Conservation (phyloP, 2,329 filamentous ascomycete species). For the Xylaria sp. region DNA sequence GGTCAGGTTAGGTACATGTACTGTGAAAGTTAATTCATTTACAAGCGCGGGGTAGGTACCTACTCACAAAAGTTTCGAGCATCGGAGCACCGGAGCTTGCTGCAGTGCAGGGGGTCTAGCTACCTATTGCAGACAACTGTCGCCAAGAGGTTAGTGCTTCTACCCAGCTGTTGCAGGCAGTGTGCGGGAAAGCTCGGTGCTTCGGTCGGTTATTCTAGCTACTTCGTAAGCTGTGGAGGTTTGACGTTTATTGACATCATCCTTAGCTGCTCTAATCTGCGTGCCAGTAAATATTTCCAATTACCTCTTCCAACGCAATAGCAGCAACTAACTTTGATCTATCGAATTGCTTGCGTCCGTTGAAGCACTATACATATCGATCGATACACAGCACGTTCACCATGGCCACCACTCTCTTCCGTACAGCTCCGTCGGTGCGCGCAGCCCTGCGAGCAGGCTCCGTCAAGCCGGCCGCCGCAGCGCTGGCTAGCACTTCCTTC, state of each 20-base stretch:
- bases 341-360: background rate
- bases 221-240: background rate
- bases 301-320: background rate
- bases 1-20: no score
- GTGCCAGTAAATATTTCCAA: background rate
- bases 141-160: no score
- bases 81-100: no score
- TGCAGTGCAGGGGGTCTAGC: no score
- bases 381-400: constrained; percentile 37
- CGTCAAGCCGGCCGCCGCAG: constrained; percentile 65
- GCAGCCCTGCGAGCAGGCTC: constrained; percentile 76
- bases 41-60: no score
- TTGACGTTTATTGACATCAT: constrained; percentile 32
- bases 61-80: no score
- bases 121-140: no score
- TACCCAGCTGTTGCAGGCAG: no score
- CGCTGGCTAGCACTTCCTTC: constrained; percentile 79
- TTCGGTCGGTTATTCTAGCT: no score
- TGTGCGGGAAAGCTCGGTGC: no score
- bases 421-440: constrained; percentile 74
- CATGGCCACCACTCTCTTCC: constrained; percentile 83
- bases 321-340: background rate
- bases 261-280: background rate
- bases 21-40: no score
- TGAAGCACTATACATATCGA: background rate